These are phyloP conservation scores for Lyophyllum shimeji DNA, from an alignment of 768 basidiomycete species.

Conservation along the genomic window DNA sequence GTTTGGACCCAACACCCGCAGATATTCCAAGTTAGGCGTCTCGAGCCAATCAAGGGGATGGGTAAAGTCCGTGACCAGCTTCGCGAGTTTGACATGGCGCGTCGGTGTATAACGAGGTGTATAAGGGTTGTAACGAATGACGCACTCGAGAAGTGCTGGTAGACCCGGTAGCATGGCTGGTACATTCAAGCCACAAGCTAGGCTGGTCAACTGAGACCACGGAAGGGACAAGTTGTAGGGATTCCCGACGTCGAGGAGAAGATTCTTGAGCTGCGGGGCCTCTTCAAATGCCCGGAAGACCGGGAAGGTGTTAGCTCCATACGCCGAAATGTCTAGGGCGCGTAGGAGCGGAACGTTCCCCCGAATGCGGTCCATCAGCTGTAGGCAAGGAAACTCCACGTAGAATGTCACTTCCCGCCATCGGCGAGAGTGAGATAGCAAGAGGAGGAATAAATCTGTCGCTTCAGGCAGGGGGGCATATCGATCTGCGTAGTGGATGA, in stretches of 20 bases:
- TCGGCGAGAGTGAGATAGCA: too few relatives aligned
- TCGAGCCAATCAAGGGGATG: neutral
- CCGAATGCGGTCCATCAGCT: too few relatives aligned
- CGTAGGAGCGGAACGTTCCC: neutral
- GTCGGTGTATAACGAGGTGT: neutral
- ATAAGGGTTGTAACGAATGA: too few relatives aligned
- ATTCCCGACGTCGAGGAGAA: neutral
- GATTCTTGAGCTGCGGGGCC: neutral
- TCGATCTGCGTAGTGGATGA: neutral
- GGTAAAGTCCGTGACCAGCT: neutral
- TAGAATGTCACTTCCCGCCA: too few relatives aligned
- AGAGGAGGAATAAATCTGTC: too few relatives aligned
- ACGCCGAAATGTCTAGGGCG: too few relatives aligned
- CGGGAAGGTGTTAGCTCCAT: neutral
- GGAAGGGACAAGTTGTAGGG: neutral
- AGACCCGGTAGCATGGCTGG: neutral
- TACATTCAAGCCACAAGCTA: neutral
- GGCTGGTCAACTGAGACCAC: neutral
- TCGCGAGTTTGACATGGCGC: neutral
- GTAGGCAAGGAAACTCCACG: too few relatives aligned
- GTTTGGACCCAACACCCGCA: neutral
- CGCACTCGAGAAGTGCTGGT: neutral
- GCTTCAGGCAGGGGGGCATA: too few relatives aligned
- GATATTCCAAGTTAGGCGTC: neutral
- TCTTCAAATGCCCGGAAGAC: neutral